A percentile compares a stretch with the other conserved stretches of the same genome.
These are phyloP conservation scores for Epichloe baconii DNA, from an alignment of 2,329 filamentous ascomycete genomes.

Conservation along the genomic window DNA sequence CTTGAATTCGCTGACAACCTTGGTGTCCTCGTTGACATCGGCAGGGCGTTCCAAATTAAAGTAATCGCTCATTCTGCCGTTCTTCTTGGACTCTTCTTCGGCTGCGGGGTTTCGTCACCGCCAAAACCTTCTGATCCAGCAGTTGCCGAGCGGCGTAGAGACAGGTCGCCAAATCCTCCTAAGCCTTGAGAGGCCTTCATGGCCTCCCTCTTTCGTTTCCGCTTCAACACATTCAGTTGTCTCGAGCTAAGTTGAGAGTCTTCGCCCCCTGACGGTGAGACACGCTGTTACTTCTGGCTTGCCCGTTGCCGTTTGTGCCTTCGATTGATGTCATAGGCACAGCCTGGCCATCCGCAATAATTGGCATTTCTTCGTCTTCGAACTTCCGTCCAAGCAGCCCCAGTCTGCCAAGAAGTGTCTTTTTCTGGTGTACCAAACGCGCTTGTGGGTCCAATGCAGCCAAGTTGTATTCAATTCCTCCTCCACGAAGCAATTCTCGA, in stretches of 20 bases:
- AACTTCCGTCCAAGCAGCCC: slow-evolving; percentile 75
- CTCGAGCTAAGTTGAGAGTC: slow-evolving; percentile 73
- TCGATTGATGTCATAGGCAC: slow-evolving; percentile 35
- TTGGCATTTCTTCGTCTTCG: slow-evolving; percentile 64
- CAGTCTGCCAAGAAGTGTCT: slow-evolving; percentile 67
- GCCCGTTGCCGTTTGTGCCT: slow-evolving; percentile 19
- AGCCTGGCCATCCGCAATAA: slow-evolving; percentile 34
- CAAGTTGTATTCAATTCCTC: slow-evolving; percentile 74
- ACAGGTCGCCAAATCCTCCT: slow-evolving; percentile 77
- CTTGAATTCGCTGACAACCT: slow-evolving; percentile 92
- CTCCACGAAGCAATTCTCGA: slow-evolving; percentile 71
- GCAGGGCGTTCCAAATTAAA: slow-evolving; percentile 74
- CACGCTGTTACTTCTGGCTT: slow-evolving; percentile 23
- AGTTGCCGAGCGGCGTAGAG: slow-evolving; percentile 49
- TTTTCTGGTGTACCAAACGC: slow-evolving; percentile 77
- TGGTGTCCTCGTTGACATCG: slow-evolving; percentile 75
- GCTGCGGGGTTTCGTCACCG: slow-evolving; percentile 45
- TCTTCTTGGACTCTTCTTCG: slow-evolving; percentile 42
- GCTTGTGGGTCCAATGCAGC: slow-evolving; percentile 70
- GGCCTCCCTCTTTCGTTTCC: slow-evolving; percentile 82
- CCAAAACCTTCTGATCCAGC: slow-evolving; percentile 47
- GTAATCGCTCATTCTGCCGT: slow-evolving; percentile 63
- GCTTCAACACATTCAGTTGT: slow-evolving; percentile 86
- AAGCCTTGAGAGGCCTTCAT: slow-evolving; percentile 80
- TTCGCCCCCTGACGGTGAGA: slow-evolving; percentile 34